Conservation (phyloP, 805 yeast genomes). For the Clavispora asparagi region DNA sequence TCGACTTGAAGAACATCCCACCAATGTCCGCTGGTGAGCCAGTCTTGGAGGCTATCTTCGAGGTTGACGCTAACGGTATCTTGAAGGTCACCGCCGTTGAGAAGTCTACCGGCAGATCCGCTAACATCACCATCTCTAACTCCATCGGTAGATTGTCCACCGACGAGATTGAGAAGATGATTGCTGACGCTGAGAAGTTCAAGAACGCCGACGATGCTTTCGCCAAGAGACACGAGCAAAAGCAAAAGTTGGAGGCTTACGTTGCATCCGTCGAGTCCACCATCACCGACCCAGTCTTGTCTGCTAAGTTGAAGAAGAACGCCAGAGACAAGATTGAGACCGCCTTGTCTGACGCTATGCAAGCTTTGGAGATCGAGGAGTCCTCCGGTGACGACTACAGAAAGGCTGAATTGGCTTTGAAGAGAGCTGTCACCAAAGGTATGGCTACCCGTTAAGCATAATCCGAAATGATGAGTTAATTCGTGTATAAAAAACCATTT, state of each 20-base stretch:
- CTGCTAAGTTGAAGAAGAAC: conserved; percentile 95
- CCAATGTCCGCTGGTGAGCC: conserved; percentile 99
- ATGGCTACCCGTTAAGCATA: conserved; percentile 87
- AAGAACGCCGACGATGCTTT: conserved; percentile 69
- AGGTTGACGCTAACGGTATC: conserved; percentile 96
- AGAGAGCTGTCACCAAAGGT: conserved; percentile 99
- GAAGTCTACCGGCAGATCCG: conserved; percentile 97
- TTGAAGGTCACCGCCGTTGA: conserved; percentile 93
- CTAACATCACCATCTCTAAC: conserved; percentile 95
- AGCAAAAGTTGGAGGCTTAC: conserved; percentile 67
- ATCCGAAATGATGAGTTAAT: conserved; percentile 12
- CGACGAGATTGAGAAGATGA: conserved; percentile 98
- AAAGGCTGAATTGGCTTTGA: conserved; percentile 98
- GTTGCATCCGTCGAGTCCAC: conserved; percentile 81
- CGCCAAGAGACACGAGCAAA: conserved; percentile 99
- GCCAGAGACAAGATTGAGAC: conserved; percentile 96
- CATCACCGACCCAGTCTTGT: conserved; percentile 94
- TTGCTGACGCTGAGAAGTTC: conserved; percentile 91
- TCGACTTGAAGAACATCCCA: conserved; percentile 93
- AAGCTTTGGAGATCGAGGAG: conserved; percentile 96
- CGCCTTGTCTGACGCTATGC: conserved; percentile 97
- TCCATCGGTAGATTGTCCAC: conserved; percentile 97
- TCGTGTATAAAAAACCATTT: conserved; percentile 15
- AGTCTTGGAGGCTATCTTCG: conserved; percentile 96
- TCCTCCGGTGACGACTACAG: conserved; percentile 95